Evolutionary conservation across 805 yeast species (phyloP), one percentile per base, ranked within the genome.

Genomic region (Wickerhamiella galacta): DNA sequence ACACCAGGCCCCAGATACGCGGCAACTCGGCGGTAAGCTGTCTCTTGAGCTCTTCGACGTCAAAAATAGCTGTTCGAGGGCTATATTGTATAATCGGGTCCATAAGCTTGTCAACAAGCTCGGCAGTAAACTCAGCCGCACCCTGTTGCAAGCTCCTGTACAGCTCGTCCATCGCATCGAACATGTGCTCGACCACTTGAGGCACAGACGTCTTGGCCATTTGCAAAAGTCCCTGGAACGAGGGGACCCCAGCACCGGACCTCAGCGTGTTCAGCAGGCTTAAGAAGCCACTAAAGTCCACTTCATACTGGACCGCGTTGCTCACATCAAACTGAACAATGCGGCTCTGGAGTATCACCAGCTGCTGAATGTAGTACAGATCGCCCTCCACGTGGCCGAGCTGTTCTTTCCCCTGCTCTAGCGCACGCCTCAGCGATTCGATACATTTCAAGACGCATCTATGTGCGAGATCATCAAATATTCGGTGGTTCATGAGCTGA

Each of bases 381-480:
- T 70, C 69, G 0, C 78, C 62, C 43, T 75, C 85, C 8, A 61
- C 38, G 3, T 58, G 44, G 0, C 81, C 79, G 18, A 66, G 54
- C 42, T 63, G 56, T 16, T 21, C 27, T 6, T 8, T 16, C 5
- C 58, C 44, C 22, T 52, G 43, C 6, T 24, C 19, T 8, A 18
- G 32, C 3, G 41, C 45, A 3, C 15, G 11, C 5, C 70, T 63
- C 16, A 68, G 45, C 3, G 60, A 56, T 41, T 65, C 65, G 9
- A 77, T 75, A 44, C 90, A 75, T 28, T 76, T 67, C 48, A 80
- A 94, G 3, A 87, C 78, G 33, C 82, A 73, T 36, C 77, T 71
- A 51, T 82, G 93, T 0, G 95, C 93, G 41, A 85, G 56, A 47
- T 81, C 93, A 50, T 82, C 93, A 56, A 85, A 87, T 2, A 82